phyloP scores from a whole-genome alignment of 169 alveolate species.

The Eimeria praecox region DNA sequence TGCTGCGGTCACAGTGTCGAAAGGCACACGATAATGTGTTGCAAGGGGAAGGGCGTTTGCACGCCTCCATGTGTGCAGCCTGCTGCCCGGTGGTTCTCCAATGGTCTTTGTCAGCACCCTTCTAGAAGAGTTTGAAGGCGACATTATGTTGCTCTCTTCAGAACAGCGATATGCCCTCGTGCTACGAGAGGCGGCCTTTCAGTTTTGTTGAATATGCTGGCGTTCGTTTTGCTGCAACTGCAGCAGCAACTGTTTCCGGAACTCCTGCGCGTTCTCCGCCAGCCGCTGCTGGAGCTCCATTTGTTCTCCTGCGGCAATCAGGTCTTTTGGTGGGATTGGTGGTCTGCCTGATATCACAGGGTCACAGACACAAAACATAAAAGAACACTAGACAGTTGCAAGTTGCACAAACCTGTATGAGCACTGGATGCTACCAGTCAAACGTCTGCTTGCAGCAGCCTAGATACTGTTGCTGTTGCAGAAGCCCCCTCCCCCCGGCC shows the following conservation, averaged over 20 bases:
- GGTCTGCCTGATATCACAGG: too few relatives aligned
- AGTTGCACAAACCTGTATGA: not conserved
- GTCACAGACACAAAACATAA: not conserved
- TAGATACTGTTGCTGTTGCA: not conserved
- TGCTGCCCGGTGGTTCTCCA: not conserved
- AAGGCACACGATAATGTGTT: too few relatives aligned
- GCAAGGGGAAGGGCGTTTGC: not conserved
- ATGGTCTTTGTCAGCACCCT: conserved; percentile 1
- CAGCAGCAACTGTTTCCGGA: conserved; percentile 26
- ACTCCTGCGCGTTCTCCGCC: conserved; percentile 42
- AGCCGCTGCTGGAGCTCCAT: conserved; percentile 39
- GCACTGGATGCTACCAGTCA: not conserved
- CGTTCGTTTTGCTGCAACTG: not conserved
- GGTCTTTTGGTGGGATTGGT: conserved; percentile 55
- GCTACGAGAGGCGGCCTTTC: too few relatives aligned
- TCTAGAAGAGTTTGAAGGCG: too few relatives aligned
- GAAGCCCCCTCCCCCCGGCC: too few relatives aligned
- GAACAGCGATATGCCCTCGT: too few relatives aligned
- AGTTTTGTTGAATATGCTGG: not conserved
- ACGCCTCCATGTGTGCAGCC: not conserved
- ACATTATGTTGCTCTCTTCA: too few relatives aligned
- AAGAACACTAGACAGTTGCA: not conserved
- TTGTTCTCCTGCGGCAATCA: conserved; percentile 47
- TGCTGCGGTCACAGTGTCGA: too few relatives aligned
- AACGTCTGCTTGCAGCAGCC: not conserved